Evolutionary conservation across 2,329 filamentous ascomycete species (phyloP), one percentile per base, ranked within the genome.

Genomic region (Clonostachys rhizophaga): DNA sequence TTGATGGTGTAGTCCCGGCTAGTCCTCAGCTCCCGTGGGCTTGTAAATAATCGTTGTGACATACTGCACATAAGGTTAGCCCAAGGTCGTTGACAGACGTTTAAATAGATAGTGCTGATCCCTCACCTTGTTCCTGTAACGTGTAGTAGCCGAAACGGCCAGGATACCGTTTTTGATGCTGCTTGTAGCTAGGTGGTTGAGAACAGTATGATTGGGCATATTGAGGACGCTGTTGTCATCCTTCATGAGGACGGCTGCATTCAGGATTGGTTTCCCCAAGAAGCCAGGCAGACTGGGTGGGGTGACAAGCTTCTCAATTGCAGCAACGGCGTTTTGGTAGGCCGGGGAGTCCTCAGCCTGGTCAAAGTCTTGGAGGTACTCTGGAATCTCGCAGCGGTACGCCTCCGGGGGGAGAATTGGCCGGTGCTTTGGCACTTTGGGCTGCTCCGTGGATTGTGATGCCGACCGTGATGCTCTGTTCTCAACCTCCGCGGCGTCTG

Each of bases 11-110:
- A 33, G 33, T n/a, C 30, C 24, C 35, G 42, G 46, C 14, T 63
- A 60, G 45, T 79, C 72, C 52, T 81, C 78, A n/a, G 69, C 65
- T 6, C 75, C 75, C 11, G 91, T 90, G 16, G 90, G 91, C 74
- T 96, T 97, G 72, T 97, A 97, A 74, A 97, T 86, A 63, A 97
- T 95, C 3, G 91, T 96, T 5, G 92, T 97, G 35, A 97, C 87
- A 68, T 97, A 97, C 92, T 96, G 58, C 5, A 30, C 13, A 17
- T 17, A 24, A 13, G 13, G 20, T 18, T 18, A 24, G 40, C 20
- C 7, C 5, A 42, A 20, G 13, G n/a, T 20, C 16, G 17, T 40
- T 12, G 20, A 30, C 30, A 20, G 43, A 18, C 40, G 39, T 14
- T 37, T 43, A 18, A 14, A 34, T 13, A 34, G 14, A 14, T 7